A percentile compares a stretch with the other conserved stretches of the same genome.
These are phyloP conservation scores for Zangia roseola DNA, from an alignment of 768 basidiomycete genomes.

Conservation along the genomic window DNA sequence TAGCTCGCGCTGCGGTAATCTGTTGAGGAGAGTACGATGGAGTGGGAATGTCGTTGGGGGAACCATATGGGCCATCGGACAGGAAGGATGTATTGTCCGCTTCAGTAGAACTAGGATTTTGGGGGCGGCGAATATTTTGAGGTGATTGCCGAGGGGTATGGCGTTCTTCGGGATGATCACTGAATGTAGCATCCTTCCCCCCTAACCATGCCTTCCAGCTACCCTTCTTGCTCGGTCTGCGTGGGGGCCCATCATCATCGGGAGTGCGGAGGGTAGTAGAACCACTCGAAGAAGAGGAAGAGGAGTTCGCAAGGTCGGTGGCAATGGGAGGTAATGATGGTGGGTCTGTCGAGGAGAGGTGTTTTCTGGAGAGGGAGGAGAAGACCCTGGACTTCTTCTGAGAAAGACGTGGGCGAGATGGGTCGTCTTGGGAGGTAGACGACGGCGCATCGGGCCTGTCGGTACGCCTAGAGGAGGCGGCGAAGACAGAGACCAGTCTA, in stretches of 20 bases:
- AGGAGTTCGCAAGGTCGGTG: constrained; percentile 44
- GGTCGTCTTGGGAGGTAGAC: constrained; percentile 16
- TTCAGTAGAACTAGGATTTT: constrained; percentile 23
- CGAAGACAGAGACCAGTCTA: constrained; percentile 61
- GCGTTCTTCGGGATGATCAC: constrained; percentile 27
- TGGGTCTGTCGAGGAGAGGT: constrained; percentile 12
- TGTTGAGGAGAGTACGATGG: constrained; percentile 24
- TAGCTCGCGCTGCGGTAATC: constrained; percentile 34
- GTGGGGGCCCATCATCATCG: constrained; percentile 49
- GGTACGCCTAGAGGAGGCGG: constrained; percentile 38
- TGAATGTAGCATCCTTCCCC: constrained; percentile 32
- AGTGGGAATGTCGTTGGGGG: constrained; percentile 14
- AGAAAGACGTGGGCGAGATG: constrained; percentile 6
- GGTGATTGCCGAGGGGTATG: constrained; percentile 33
- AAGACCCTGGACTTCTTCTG: constrained; percentile 27
- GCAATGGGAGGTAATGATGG: constrained; percentile 18
- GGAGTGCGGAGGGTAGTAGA: constrained; percentile 56
- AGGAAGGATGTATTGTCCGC: constrained; percentile 37
- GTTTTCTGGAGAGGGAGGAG: constrained; percentile 30
- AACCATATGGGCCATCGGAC: constrained; percentile 36
- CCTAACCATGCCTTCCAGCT: constrained; percentile 60
- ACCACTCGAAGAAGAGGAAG: constrained; percentile 61
- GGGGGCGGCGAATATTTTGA: constrained; percentile 19
- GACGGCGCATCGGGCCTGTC: constrained; percentile 27
- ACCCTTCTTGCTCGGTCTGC: constrained; percentile 40